Evolutionary conservation across 1,284 basidiomycete species (phyloP), one percentile per base, ranked within the genome.

Genomic region (Tilletiaria anomala): DNA sequence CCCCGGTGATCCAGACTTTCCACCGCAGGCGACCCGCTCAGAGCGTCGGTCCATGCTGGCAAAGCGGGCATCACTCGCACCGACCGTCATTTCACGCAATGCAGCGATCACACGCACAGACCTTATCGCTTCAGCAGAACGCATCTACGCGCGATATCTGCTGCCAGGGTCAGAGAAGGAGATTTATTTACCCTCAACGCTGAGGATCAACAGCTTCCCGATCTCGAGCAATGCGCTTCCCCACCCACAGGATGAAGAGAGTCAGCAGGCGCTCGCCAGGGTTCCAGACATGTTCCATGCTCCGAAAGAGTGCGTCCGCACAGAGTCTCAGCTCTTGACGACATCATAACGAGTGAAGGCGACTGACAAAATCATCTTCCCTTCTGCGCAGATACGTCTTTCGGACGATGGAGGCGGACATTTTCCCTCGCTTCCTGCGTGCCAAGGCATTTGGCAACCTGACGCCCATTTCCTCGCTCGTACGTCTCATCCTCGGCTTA

Each of bases 401-500:
- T 74, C 76, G 85, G 41, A 86, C 86, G 4, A 91, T 94, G 80
- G 89, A 94, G 67, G 82, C 88, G 68, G 88, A 94, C 61, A 83
- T 85, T n/a, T 96, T 91, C 73, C 61, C 64, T 4, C 76, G 88
- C 3, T 97, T 97, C 75, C 72, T 97, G 41, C 77, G 91, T 43
- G 79, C 85, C 4, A 97, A 97, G 70, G 88, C 89, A 6, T 97
- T 96, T 64, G 86, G 87, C 32, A 97, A 97, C 69, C 72, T 97
- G 43, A 94, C 89, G 0, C 87, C 88, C 8, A 75, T 91, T 47
- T 83, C 81, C 19, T 79, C 84, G 2, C 75, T 94, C 36, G 79
- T 88, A 11, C 53, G 65, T 6, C 50, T 70, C 0, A 77, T 86
- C 47, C 70, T 79, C 2, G 93, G 91, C 1, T 72, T 97, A 35